These are phyloP conservation scores for Hyparrhenia diplandra DNA, from an alignment of 176 grass and related monocot genomes.

Conservation along the genomic window DNA sequence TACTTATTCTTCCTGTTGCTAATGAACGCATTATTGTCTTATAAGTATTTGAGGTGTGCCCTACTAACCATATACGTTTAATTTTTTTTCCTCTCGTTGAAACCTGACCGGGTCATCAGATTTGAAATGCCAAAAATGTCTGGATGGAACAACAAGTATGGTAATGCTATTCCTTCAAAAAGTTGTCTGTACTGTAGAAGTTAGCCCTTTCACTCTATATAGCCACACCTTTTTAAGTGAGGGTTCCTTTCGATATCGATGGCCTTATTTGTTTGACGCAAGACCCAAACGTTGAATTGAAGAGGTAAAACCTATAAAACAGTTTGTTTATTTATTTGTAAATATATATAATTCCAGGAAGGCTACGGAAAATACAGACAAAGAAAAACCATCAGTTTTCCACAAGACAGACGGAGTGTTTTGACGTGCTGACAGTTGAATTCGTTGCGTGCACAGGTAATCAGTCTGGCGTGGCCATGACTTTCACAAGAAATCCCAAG, in stretches of 20 bases:
- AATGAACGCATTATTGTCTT: background rate
- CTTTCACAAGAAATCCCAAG: conserved; percentile 35
- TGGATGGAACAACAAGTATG: background rate
- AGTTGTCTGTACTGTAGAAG: background rate
- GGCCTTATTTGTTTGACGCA: background rate
- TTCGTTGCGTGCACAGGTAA: background rate
- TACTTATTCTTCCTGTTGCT: background rate
- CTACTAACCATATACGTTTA: background rate
- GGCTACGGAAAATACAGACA: background rate
- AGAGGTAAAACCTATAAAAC: conserved; percentile 19
- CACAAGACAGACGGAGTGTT: background rate
- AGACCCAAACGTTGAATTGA: conserved; percentile 36
- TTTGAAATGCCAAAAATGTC: background rate
- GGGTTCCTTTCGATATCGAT: background rate
- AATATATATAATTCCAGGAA: background rate
- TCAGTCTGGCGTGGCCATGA: background rate
- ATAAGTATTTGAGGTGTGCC: background rate
- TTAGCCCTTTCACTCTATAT: background rate
- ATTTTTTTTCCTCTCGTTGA: background rate
- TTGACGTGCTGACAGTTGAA: conserved; percentile 12
- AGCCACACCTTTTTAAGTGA: background rate
- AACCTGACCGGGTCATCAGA: background rate
- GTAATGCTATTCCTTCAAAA: background rate
- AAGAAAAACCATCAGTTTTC: background rate
- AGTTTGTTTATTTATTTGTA: no score